Percentiles rank a stretch among this genome's conserved stretches.
These are phyloP conservation scores for Linnemannia schmuckeri DNA, from an alignment of 192 early-diverging fungal genomes.

Conservation along the genomic window DNA sequence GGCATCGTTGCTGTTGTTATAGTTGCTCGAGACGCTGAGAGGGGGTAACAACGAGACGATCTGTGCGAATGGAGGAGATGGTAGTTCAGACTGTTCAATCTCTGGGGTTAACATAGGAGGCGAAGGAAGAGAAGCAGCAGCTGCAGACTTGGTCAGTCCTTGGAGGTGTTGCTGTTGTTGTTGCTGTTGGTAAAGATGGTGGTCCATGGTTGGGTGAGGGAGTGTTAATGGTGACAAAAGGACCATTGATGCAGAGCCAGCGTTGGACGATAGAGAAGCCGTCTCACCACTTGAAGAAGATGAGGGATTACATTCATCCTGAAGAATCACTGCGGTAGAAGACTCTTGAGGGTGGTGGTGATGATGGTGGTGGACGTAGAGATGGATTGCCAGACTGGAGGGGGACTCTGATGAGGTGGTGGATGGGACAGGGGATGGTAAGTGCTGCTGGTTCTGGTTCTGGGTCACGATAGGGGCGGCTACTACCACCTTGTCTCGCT, in stretches of 20 bases:
- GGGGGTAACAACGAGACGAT: constrained; percentile 20
- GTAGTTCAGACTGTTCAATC: neutral
- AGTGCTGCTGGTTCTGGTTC: constrained; percentile 12
- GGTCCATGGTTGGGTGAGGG: neutral
- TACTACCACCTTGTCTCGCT: neutral
- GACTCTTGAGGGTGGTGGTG: constrained; percentile 28
- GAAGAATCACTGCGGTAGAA: neutral
- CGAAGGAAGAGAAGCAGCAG: neutral
- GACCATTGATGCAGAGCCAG: neutral
- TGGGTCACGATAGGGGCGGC: neutral
- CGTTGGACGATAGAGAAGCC: neutral
- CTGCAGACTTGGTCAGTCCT: too few species aligned
- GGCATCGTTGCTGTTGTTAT: neutral
- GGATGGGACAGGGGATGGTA: constrained; percentile 15
- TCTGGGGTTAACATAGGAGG: constrained; percentile 1
- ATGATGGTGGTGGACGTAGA: constrained; percentile 51
- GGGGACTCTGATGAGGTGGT: constrained; percentile 41
- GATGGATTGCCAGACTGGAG: constrained; percentile 43
- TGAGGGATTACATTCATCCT: neutral
- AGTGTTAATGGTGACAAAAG: constrained; percentile 30
- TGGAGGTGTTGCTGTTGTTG: neutral
- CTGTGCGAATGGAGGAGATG: constrained; percentile 14
- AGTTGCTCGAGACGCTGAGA: constrained; percentile 11
- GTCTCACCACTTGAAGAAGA: neutral
- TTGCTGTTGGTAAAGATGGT: neutral